These are phyloP conservation scores for Colletotrichum limetticola DNA, from an alignment of 2,329 filamentous ascomycete species.

Conservation along the genomic window DNA sequence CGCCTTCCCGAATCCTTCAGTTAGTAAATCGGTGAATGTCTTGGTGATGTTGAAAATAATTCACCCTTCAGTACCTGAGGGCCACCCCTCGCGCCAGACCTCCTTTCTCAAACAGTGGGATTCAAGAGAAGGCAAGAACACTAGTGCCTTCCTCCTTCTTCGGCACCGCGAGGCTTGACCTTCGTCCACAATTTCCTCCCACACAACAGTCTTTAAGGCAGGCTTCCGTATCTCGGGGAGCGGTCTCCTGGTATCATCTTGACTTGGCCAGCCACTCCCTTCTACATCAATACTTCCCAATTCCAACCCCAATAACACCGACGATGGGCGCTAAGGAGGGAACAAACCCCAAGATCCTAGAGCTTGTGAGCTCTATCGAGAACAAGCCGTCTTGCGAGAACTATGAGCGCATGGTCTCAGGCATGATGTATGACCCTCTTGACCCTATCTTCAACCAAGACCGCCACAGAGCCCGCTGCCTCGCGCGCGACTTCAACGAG, in stretches of 20 bases:
- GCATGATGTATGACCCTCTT: conserved; percentile 54
- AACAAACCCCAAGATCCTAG: conserved; percentile 20
- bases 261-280: background rate
- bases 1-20: too few relatives aligned
- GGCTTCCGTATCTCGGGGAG: background rate
- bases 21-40: too few relatives aligned
- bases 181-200: background rate
- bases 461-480: conserved; percentile 59
- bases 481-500: conserved; percentile 59
- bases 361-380: background rate
- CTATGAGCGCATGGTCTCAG: conserved; percentile 32
- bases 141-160: background rate
- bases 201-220: background rate
- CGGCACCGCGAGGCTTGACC: too few relatives aligned
- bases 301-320: background rate
- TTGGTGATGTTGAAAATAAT: too few relatives aligned
- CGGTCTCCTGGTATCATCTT: background rate
- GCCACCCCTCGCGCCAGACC: background rate
- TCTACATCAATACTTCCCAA: background rate
- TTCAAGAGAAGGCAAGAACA: background rate
- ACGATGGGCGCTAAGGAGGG: background rate
- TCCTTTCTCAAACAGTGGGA: background rate
- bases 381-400: conserved; percentile 23
- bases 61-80: background rate
- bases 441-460: conserved; percentile 55